These are phyloP conservation scores for Garcia nutans DNA, from an alignment of 345 rosid species.

Conservation along the genomic window DNA sequence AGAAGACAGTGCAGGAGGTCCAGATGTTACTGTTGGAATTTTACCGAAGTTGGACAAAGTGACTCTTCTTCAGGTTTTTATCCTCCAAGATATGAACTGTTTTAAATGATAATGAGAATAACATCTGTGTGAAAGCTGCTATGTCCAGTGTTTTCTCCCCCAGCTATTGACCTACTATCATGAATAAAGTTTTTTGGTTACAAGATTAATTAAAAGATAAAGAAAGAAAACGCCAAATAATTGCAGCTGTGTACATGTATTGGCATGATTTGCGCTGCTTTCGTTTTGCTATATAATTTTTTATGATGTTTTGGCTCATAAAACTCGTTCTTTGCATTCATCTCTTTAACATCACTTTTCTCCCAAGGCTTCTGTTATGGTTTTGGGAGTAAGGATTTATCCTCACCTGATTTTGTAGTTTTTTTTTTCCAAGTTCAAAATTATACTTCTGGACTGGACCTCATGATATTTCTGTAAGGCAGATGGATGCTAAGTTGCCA, in stretches of 20 bases:
- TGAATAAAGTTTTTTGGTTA: not conserved
- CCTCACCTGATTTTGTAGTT: not conserved
- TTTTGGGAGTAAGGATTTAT: not conserved
- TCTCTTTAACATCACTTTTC: not conserved
- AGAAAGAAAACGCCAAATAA: not conserved
- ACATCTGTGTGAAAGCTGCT: too few relatives aligned
- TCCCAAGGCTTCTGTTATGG: not conserved
- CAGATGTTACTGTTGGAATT: constrained; percentile 89
- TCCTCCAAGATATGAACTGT: constrained; percentile 6
- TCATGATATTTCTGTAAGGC: constrained; percentile 9
- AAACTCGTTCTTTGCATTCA: not conserved
- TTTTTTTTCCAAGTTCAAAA: not conserved
- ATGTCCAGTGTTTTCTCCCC: not conserved
- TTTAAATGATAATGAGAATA: not conserved
- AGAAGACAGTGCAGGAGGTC: constrained; percentile 96
- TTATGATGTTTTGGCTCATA: too few relatives aligned
- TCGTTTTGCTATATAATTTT: not conserved
- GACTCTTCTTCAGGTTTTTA: constrained; percentile 85
- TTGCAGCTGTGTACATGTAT: not conserved
- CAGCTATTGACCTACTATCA: not conserved
- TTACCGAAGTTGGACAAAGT: constrained; percentile 88
- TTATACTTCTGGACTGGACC: not conserved
- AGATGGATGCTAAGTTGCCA: constrained; percentile 72
- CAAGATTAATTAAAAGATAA: not conserved
- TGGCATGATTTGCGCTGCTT: too few relatives aligned